Percentiles rank a stretch among this genome's conserved stretches.
Conservation (phyloP, 164 flowering plant genomes). For the Vitis vinifera region DNA sequence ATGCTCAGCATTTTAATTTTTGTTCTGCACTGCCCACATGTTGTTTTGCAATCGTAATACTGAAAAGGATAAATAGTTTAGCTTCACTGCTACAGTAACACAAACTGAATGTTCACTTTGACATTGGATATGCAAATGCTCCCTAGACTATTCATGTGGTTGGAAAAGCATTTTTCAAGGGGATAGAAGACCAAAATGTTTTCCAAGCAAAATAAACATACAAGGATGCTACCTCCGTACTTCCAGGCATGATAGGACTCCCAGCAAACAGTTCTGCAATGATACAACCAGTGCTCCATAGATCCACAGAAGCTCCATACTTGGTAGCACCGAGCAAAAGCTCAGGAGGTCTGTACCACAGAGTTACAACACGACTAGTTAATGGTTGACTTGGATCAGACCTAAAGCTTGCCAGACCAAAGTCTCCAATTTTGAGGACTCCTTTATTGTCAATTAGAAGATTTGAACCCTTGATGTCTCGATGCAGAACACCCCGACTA, state of each 20-base stretch:
- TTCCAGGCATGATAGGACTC: constrained; percentile 73
- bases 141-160: too few species aligned
- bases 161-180: too few species aligned
- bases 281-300: constrained; percentile 67
- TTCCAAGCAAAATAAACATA: too few species aligned
- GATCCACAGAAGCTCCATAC: constrained; percentile 54
- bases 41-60: too few species aligned
- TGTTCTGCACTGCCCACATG: too few species aligned
- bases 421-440: constrained; percentile 58
- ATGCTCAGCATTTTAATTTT: too few species aligned
- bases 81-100: too few species aligned
- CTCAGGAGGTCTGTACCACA: constrained; percentile 74
- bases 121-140: too few species aligned
- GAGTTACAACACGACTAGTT: constrained; percentile 67
- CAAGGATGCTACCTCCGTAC: constrained; percentile 52
- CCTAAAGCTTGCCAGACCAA: constrained; percentile 51
- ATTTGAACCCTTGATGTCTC: constrained; percentile 70
- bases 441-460: constrained; percentile 53
- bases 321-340: constrained; percentile 62
- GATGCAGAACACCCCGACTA: constrained; percentile 53
- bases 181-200: too few species aligned
- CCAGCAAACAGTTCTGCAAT: constrained; percentile 57
- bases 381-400: constrained; percentile 45
- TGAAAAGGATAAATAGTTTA: too few species aligned
- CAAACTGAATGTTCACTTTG: too few species aligned